Evolutionary conservation across 2,329 filamentous ascomycete species (phyloP), one percentile per base, ranked within the genome.

Genomic region (Aureobasidium musti): DNA sequence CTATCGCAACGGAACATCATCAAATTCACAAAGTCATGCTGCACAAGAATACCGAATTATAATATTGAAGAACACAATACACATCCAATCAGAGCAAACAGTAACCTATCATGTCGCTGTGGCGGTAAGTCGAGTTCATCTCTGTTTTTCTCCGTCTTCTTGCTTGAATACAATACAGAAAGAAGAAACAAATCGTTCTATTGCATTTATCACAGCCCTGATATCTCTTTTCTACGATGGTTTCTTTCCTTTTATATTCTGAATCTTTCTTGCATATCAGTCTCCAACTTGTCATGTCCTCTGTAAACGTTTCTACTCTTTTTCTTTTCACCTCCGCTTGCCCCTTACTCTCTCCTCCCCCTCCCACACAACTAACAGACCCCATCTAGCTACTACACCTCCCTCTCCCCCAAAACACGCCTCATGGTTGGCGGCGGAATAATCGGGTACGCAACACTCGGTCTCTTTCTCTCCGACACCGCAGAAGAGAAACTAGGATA

Each of bases 401-500:
- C 85, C 72, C 87, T 96, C 64, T 80, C 88, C 3, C 85, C 89
- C 21, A 88, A 85, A 71, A 89, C 90, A 28, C 89, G 90, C 66
- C 79, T 91, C 49, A 79, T 88, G 56, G 83, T 96, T 69, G 93
- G 93, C 71, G 76, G 87, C 57, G 89, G 87, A 72, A 79, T 96
- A 70, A 86, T 97, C 74, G 86, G 86, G 39, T 97, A 92, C 86
- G 91, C 91, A 17, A 80, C 82, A 47, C 80, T 87, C 47, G 93
- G 91, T 19, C 82, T 95, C n/a, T 88, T 89, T 74, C 74, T 91
- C 21, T 87, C 89, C 5, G 90, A 94, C 74, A 82, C 83, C 67
- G 87, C 89, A 19, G 92, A 94, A 78, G 84, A 90, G 74, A 87
- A 84, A 49, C 84, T 93, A 68, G 90, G 90, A 7, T 84, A 91